Evolutionary conservation across 352 stramenopile species (phyloP).

Genomic region (Globisporangium heterothallicum): DNA sequence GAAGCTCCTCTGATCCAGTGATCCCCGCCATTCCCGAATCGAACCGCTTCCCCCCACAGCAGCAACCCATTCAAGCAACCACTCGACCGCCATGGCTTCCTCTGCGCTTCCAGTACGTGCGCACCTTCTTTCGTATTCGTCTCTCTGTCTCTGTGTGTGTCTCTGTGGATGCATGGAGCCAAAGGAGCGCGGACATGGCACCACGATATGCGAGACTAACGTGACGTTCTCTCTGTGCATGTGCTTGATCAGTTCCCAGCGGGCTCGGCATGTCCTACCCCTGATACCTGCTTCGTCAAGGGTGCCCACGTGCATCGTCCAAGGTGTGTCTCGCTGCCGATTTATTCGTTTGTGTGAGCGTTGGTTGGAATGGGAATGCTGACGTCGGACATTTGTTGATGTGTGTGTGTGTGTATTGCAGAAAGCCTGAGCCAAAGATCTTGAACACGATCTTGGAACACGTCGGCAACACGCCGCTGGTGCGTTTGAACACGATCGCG

Average conservation of each 20-base stretch:
- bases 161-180: no score
- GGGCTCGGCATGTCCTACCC: conserved; percentile 38
- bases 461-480: conserved; percentile 93
- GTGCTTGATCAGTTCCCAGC: conserved; percentile 15
- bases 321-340: conserved; percentile 18
- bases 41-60: background rate
- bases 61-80: background rate
- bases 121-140: background rate
- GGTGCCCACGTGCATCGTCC: conserved; percentile 58
- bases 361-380: no score
- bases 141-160: background rate
- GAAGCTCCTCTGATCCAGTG: no score
- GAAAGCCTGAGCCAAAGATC: conserved; percentile 69
- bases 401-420: conserved; percentile 11
- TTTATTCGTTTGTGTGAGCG: background rate
- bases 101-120: conserved; percentile 23
- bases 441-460: conserved; percentile 92
- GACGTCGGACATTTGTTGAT: no score
- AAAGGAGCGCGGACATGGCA: no score
- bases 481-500: conserved; percentile 89
- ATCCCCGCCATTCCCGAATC: background rate
- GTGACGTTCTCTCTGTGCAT: background rate
- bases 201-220: no score
- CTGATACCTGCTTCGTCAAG: conserved; percentile 65
- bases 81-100: conserved; percentile 19